Base-by-base conservation (phyloP, 345 rosid genomes). In the Camelina neglecta region DNA sequence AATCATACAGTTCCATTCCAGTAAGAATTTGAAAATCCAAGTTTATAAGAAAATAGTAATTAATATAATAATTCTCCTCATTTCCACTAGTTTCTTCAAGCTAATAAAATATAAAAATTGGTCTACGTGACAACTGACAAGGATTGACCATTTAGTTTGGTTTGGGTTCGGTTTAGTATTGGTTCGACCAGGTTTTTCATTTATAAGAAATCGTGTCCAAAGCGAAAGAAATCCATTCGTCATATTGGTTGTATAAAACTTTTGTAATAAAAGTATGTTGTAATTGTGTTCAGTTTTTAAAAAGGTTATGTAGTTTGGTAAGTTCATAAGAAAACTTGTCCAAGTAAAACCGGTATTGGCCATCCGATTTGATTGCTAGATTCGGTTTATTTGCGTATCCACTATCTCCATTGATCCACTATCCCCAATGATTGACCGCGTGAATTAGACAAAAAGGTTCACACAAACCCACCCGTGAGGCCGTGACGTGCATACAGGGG, bases 1-100 rank as follows among this genome's bases (percentile, higher is more conserved):
- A 69, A 61, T 33, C 75, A 61, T 61, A 76, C 70, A 69, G 80
- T 23, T 69, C 12, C 7, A 44, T 13, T 61, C 80, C 80, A 76
- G 7, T 69, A 15, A 53, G 21, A 8, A 1, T 49, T 75, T 0
- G 23, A 21, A 21, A 21, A 21, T 21, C 23, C 23, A 21, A 21
- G 23, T 21, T 21, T 21, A 21, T 21, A 21, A 21, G n/a, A 45
- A 13, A 39, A 67, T 35, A 18, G 23, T 21, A 21, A 21, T 13
- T 12, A 11, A 53, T 31, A 58, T 36, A 20, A 6, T 36, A 20
- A 6, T 12, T 38, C 3, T 50, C 20, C 11, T 12, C 15, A 31
- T 11, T 44, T 44, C 49, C 49, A 44, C 49, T 49, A 1, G 11
- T 49, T 48, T 16, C 23, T 23, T 63, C 18, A 7, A 8, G 11